Base-by-base conservation (phyloP, 2,329 filamentous ascomycete genomes). In the Scorias spongiosa region DNA sequence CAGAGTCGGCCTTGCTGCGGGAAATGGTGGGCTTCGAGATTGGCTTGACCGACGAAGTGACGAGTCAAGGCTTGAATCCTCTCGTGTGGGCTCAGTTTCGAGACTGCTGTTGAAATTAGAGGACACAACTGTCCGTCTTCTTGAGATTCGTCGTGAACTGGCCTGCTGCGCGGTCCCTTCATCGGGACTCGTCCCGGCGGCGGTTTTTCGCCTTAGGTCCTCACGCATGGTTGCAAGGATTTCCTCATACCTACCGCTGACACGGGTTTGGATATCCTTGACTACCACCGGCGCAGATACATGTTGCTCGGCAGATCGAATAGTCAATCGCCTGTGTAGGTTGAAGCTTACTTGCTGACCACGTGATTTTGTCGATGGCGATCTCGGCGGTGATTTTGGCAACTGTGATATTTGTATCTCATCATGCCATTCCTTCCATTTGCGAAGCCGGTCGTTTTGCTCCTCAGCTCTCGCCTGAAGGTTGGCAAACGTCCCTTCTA, bases 351-450 rank as follows among this genome's bases (percentile, higher is more conserved):
- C 11, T 40, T 28, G 14, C 10, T 17, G 38, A 18, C 20, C 18
- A 11, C 5, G 11, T 15, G 38, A 18, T 18, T 40, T 18, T 40
- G 11, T n/a, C 18, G 49, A 38, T 9, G 48, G 36, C 12, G 47
- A 39, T 29, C 36, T 45, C 14, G 15, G 15, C 14, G 46, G 43
- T 34, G 45, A 44, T 20, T 49, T 11, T 18, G 38, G 18, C 5
- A 45, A 46, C 15, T 50, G 51, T 11, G 46, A 45, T 5, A 46
- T 45, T n/a, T 54, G 45, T 12, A 60, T 41, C 29, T 50, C 48
- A 12, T 48, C 74, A 68, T 66, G 64, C 48, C 86, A 85, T n/a
- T 68, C 69, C 52, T 81, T 73, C 87, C 86, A 93, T 58, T 73
- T 78, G 42, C 75, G 70, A 26, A 94, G 61, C 34, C 86, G 75